Conservation (phyloP, 768 basidiomycete genomes). For the Rhodotorula paludigena region DNA sequence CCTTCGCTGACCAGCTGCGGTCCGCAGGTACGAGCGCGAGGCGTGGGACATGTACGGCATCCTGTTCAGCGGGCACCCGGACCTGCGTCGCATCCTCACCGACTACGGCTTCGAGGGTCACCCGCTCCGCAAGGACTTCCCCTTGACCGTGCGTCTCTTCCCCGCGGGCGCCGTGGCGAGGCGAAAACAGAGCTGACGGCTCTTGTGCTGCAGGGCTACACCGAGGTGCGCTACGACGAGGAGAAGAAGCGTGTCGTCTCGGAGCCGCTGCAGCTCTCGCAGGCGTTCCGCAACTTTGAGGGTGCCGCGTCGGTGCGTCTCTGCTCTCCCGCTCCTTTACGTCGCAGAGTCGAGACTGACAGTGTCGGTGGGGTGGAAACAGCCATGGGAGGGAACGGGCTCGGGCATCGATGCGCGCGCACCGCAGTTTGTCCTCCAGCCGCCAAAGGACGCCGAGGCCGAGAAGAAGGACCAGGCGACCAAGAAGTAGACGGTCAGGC, state of each 20-base stretch:
- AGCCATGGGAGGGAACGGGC: constrained; percentile 93
- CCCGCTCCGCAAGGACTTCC: constrained; percentile 96
- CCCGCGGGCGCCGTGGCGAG: too few relatives aligned
- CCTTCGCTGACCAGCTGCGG: not conserved
- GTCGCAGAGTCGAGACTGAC: not conserved
- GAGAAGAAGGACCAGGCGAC: constrained; percentile 24
- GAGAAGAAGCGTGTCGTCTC: constrained; percentile 44
- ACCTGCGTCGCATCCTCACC: constrained; percentile 95
- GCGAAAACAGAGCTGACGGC: not conserved
- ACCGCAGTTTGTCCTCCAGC: constrained; percentile 70
- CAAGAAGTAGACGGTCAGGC: constrained; percentile 44
- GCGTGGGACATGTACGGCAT: constrained; percentile 97
- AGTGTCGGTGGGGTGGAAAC: constrained; percentile 52
- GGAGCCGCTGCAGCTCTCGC: constrained; percentile 93
- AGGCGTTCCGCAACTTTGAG: constrained; percentile 97
- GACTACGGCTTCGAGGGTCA: constrained; percentile 89
- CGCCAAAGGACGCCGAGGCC: constrained; percentile 59
- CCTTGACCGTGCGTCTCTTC: constrained; percentile 67
- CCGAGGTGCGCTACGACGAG: constrained; percentile 94
- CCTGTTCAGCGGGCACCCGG: constrained; percentile 93
- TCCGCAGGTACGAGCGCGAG: constrained; percentile 83
- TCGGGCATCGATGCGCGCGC: constrained; percentile 59
- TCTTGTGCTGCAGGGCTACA: constrained; percentile 71
- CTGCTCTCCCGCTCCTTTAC: not conserved
- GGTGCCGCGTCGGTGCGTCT: constrained; percentile 44